Evolutionary conservation across 176 grass and related monocot genomes (phyloP), one percentile per base, ranked within the genome.

Genomic region (Juncus effusus): DNA sequence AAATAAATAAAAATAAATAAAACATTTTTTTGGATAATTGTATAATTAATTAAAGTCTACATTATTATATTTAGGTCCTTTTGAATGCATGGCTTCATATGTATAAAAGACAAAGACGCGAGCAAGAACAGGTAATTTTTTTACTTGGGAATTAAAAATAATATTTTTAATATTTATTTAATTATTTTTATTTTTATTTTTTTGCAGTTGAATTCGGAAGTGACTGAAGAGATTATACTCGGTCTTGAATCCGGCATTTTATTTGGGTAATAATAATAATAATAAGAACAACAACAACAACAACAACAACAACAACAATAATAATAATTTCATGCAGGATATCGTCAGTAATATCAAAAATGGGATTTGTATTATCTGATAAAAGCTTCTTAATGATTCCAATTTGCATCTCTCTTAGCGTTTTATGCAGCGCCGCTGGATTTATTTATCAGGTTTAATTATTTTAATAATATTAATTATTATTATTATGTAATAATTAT

Each of bases 341-440:
- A 81, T 88, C 94, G 75, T 93, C 94, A 64, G 89, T 99, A 54
- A 93, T 99, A 51, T 99, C 94, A 74, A 99, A 93, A 76, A 93
- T 89, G 85, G 94, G 94, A 66, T 99, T 99, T 55, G 72, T 93
- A 56, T 81, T 99, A 78, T 93, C 83, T 10, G 94, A 90, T 73
- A 81, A 93, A 68, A 86, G 94, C 16, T 87, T 93, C 56, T 82
- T 84, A 9, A 93, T 99, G 72, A 85, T 99, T 19, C 94, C 94
- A 40, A 67, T 76, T 74, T 86, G 82, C 78, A 93, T 99, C 77
- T 86, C 68, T 51, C 76, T 87, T 40, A 99, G 94, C 70, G 75
- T 90, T 68, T 73, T 79, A 72, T 99, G 89, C 69, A 93, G 88
- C 65, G 89, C 88, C 13, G 82, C 79, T 36, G 94, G 94, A 79